Conservation (phyloP, 192 early-diverging fungal species). For the Umbelopsis vinacea region DNA sequence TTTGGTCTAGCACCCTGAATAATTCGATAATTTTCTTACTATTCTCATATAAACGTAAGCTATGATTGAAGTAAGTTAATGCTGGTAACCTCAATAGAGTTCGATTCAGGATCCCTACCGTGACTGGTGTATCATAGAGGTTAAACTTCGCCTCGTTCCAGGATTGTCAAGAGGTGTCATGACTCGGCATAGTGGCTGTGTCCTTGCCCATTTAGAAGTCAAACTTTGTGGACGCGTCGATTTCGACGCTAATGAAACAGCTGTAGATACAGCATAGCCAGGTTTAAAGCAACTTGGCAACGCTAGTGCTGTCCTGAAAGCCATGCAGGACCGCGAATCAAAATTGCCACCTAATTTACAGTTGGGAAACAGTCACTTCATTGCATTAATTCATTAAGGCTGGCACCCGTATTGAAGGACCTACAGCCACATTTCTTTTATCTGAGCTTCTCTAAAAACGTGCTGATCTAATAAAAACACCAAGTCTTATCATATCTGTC, state of each 20-base stretch:
- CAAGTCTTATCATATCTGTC: too few species aligned
- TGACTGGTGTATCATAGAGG: background rate
- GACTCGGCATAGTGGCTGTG: background rate
- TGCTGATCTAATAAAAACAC: too few species aligned
- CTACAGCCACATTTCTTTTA: too few species aligned
- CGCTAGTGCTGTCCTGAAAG: background rate
- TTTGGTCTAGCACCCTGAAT: background rate
- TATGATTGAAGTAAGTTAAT: background rate
- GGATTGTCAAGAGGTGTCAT: constrained; percentile 1
- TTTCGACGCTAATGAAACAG: background rate
- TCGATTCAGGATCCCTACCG: background rate
- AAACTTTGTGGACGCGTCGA: background rate
- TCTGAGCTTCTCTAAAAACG: too few species aligned
- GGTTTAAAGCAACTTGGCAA: background rate
- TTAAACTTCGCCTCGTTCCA: background rate
- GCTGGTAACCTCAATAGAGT: too few species aligned
- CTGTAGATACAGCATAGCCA: background rate
- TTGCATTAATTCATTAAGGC: too few species aligned
- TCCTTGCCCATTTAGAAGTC: background rate
- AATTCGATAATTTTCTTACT: background rate
- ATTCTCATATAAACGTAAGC: background rate
- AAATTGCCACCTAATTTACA: too few species aligned
- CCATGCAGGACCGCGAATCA: too few species aligned
- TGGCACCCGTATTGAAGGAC: too few species aligned
- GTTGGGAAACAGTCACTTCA: too few species aligned